Conservation (phyloP, 345 rosid species). For the Salix viminalis region DNA sequence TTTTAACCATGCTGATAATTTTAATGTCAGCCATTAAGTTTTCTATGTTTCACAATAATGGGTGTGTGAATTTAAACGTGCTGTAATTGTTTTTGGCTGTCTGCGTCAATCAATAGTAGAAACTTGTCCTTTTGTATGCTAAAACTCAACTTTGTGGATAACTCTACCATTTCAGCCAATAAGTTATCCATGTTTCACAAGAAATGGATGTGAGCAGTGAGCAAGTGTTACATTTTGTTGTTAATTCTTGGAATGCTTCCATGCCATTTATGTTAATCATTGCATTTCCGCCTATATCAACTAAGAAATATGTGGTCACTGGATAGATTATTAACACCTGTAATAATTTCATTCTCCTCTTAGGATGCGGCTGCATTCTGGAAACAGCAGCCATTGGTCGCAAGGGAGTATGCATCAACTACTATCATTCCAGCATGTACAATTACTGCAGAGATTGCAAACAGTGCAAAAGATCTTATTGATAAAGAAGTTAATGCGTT, state of each 20-base stretch:
- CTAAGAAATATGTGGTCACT: neutral
- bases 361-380: conserved; percentile 86
- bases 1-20: neutral
- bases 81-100: neutral
- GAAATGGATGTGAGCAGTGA: neutral
- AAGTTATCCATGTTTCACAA: neutral
- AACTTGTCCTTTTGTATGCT: neutral
- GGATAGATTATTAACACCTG: neutral
- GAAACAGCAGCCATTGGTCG: conserved; percentile 84
- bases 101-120: neutral
- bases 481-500: conserved; percentile 82
- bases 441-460: conserved; percentile 65
- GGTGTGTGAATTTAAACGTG: neutral
- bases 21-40: neutral
- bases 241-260: neutral
- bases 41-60: neutral
- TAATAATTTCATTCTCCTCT: conserved; percentile 11
- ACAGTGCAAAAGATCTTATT: conserved; percentile 67
- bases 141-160: neutral
- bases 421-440: conserved; percentile 79
- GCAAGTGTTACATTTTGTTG: neutral
- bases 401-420: conserved; percentile 79
- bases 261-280: neutral
- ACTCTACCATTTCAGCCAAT: neutral
- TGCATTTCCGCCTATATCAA: neutral